Evolutionary conservation across 1,139 yeast species (phyloP).

Genomic region (Hyphopichia khmerensis): DNA sequence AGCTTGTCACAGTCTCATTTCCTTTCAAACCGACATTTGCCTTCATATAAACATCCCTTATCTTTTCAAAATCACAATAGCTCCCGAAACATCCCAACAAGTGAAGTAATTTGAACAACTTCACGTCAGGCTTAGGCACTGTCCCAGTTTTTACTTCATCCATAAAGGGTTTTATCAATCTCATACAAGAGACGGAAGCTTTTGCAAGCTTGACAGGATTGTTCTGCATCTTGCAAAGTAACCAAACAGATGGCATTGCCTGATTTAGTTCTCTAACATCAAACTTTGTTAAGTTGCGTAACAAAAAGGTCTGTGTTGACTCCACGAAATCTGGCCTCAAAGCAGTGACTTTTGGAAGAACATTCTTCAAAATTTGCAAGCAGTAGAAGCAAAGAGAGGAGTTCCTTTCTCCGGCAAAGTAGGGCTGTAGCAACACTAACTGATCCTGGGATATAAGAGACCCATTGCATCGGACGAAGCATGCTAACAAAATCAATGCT

Average conservation of each 20-base stretch:
- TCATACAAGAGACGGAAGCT: slow-evolving; percentile 62
- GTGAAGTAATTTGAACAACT: slow-evolving; percentile 56
- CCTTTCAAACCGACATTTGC: slow-evolving; percentile 43
- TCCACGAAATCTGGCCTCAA: slow-evolving; percentile 52
- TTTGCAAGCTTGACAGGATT: slow-evolving; percentile 52
- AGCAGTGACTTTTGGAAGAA: slow-evolving; percentile 42
- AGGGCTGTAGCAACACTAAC: slow-evolving; percentile 59
- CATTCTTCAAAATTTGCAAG: slow-evolving; percentile 51
- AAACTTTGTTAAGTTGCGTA: slow-evolving; percentile 58
- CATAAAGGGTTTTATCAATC: slow-evolving; percentile 44
- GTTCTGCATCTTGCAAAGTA: slow-evolving; percentile 43
- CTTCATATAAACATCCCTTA: slow-evolving; percentile 38
- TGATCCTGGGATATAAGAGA: slow-evolving; percentile 61
- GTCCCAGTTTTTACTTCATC: slow-evolving; percentile 18
- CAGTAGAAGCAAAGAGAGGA: slow-evolving; percentile 42
- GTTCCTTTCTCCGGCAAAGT: slow-evolving; percentile 46
- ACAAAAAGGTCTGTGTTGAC: slow-evolving; percentile 51
- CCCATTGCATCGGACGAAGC: slow-evolving; percentile 51
- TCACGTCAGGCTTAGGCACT: slow-evolving; percentile 34
- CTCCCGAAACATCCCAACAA: slow-evolving; percentile 71
- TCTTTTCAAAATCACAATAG: slow-evolving; percentile 56
- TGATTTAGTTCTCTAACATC: slow-evolving; percentile 58
- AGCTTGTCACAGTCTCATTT: slow-evolving; percentile 55
- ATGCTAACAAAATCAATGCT: slow-evolving; percentile 49
- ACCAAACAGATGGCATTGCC: slow-evolving; percentile 70